phyloP scores from a whole-genome alignment of 2,329 filamentous ascomycete genomes.

The Curvularia verruculosa region DNA sequence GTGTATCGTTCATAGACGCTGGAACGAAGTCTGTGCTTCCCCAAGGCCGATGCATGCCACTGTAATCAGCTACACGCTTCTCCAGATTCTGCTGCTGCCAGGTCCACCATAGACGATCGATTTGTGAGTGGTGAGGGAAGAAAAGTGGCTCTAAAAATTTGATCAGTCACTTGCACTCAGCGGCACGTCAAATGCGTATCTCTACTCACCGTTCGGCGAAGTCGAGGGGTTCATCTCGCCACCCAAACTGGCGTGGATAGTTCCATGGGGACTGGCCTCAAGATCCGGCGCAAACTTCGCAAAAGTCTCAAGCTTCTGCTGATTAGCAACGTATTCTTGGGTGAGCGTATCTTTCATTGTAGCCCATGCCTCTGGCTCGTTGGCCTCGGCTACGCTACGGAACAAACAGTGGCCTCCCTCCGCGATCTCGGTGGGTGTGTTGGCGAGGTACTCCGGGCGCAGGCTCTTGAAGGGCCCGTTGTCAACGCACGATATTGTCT shows the following conservation, averaged over 20 bases:
- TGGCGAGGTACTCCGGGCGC: not conserved
- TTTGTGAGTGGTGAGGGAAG: constrained; percentile 40
- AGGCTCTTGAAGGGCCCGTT: not conserved
- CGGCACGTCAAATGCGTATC: not conserved
- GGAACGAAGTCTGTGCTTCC: not conserved
- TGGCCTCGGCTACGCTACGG: not conserved
- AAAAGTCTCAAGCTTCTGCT: not conserved
- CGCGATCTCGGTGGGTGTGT: not conserved
- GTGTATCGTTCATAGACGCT: not conserved
- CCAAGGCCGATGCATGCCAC: not conserved
- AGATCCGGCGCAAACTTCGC: not conserved
- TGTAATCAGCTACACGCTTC: not conserved
- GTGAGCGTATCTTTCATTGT: not conserved
- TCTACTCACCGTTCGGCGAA: constrained; percentile 29
- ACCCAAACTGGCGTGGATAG: not conserved
- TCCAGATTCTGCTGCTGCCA: constrained; percentile 30
- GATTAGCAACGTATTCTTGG: not conserved
- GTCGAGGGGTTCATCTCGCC: constrained; percentile 14
- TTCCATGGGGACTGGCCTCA: not conserved
- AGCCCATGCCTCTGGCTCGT: not conserved
- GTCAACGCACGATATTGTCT: not conserved
- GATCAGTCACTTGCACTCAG: not conserved
- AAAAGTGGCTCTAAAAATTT: constrained; percentile 31
- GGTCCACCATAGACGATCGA: constrained; percentile 39
- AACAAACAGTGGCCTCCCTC: not conserved